Evolutionary conservation across 345 rosid genomes (phyloP), one percentile per base, ranked within the genome.

Genomic region (Lepidium aucheri): DNA sequence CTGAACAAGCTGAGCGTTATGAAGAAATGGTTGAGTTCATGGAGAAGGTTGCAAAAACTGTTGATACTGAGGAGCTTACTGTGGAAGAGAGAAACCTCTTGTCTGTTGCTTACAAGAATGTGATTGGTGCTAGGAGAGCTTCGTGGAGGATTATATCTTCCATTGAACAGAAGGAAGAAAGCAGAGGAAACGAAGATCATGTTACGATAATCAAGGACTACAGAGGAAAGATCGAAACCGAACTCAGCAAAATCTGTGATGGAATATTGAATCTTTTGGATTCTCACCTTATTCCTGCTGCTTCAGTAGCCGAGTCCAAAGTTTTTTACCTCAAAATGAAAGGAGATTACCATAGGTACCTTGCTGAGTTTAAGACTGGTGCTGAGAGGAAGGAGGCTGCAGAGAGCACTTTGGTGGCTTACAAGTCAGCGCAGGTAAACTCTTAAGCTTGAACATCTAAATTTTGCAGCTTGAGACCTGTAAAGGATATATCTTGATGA

Each of bases 61-160:
- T 79, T 6, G 96, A 90, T 55, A 83, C 78, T 3, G 97, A 90
- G 82, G 99, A 94, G 86, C 79, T 94, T n/a, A 83, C 99, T 0
- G 87, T 90, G 11, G 99, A 94, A 84, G 99, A 94, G 77, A 81
- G 97, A 58, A 94, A 94, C 73, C 90, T 94, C 59, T 90, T 94
- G 50, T 90, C 97, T 41, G 96, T 94, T 40, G 99, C 99, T 39
- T 94, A 90, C 86, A 94, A 94, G 82, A 94, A 88, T 72, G 97
- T 94, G 42, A 90, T 90, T 63, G 99, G 99, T n/a, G 95, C 96
- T 5, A 85, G 99, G 79, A 86, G 99, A 77, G 97, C 97, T 72
- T 90, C 97, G 2, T 94, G 99, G 99, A 90, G 97, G 81, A 94
- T 94, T 51, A 90, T 94, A 59, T 94, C 99, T 70, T 94, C 97